Conservation (phyloP, 495 filamentous ascomycete species). For the Jackrogersella multiformis region DNA sequence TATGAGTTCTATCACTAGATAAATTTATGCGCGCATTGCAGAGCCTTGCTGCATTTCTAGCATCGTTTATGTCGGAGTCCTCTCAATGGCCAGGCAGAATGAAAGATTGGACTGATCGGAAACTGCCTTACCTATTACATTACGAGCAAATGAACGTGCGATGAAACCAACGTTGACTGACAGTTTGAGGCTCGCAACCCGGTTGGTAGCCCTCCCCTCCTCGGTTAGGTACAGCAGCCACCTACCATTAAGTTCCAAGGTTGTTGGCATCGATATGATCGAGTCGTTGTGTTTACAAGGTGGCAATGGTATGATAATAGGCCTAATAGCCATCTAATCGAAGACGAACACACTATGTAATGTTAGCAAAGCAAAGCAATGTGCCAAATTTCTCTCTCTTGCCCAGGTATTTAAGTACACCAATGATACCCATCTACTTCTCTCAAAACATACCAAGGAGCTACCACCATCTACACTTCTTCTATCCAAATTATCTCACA, state of each 20-base stretch:
- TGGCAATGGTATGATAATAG: background rate
- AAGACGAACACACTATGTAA: background rate
- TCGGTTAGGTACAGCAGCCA: background rate
- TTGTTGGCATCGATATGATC: slow-evolving; percentile 8
- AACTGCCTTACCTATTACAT: slow-evolving; percentile 21
- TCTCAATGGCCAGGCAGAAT: background rate
- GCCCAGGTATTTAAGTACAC: background rate
- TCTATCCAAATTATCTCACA: background rate
- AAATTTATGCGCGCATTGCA: background rate
- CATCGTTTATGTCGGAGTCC: background rate
- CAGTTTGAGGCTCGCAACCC: slow-evolving; percentile 1
- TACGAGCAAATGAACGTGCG: background rate
- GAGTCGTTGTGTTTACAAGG: slow-evolving; percentile 21
- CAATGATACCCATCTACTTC: background rate
- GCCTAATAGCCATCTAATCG: background rate
- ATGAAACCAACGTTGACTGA: background rate
- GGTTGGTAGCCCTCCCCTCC: background rate
- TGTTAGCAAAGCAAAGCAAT: background rate
- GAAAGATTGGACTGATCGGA: background rate
- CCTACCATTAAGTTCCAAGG: background rate
- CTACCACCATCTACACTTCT: background rate
- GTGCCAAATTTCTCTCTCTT: background rate
- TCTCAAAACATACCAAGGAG: background rate
- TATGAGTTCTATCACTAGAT: background rate
- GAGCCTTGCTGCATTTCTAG: slow-evolving; percentile 1